Percentiles rank a stretch among this genome's conserved stretches.
phyloP scores from a whole-genome alignment of 2,329 filamentous ascomycete species.

The Berkeleyomyces rouxiae region DNA sequence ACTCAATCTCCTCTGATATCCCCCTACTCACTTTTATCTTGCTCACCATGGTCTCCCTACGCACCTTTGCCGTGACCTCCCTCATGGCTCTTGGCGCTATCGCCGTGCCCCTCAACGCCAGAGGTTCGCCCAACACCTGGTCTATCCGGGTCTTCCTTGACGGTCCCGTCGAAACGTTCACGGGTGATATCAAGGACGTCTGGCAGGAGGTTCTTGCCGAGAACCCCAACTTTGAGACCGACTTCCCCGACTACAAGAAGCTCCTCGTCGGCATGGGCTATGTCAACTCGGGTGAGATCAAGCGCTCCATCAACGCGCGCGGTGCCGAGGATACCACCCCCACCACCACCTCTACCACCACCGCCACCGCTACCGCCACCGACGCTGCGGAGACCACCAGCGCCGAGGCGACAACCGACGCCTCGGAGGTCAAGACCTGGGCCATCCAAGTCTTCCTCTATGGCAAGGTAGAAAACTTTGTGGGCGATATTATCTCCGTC shows the following conservation, averaged over 20 bases:
- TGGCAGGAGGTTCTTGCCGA: constrained; percentile 3
- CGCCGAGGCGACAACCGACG: no score
- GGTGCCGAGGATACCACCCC: not conserved
- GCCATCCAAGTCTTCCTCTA: constrained; percentile 1
- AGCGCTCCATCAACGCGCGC: not conserved
- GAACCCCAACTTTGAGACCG: constrained; percentile 8
- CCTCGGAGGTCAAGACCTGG: not conserved
- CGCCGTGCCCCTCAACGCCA: constrained; percentile 1
- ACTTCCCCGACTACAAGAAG: constrained; percentile 12
- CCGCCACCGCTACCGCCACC: no score
- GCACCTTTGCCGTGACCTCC: constrained; percentile 1
- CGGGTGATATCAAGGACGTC: constrained; percentile 2
- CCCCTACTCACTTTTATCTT: not conserved
- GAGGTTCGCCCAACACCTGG: constrained; percentile 6
- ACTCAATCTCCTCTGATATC: not conserved
- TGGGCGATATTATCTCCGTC: constrained; percentile 2
- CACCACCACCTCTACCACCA: not conserved
- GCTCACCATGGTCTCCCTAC: constrained; percentile 15
- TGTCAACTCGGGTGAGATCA: not conserved
- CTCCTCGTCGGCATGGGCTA: constrained; percentile 8
- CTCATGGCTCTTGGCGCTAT: constrained; percentile 11
- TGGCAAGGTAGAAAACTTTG: not conserved
- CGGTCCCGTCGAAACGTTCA: not conserved
- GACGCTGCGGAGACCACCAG: no score
- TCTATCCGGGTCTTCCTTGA: constrained; percentile 5